A percentile compares a stretch with the other conserved stretches of the same genome.
Conservation (phyloP, 169 alveolate genomes). For the Plasmodium relictum region DNA sequence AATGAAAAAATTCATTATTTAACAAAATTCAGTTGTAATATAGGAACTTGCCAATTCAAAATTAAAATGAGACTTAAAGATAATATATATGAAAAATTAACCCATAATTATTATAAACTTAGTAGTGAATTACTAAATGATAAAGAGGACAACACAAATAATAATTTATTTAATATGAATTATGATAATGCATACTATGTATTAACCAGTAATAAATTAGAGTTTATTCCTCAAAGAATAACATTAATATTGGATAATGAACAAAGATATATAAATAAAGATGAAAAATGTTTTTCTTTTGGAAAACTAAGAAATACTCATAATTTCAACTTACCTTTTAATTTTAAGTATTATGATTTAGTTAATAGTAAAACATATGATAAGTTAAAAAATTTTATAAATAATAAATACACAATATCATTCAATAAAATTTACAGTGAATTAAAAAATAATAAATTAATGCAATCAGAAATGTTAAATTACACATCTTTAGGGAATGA, state of each 20-base stretch:
- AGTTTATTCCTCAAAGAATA: conserved; percentile 44
- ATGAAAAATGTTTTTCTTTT: conserved; percentile 59
- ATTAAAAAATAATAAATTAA: conserved; percentile 41
- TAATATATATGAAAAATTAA: conserved; percentile 36
- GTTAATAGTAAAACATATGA: conserved; percentile 65
- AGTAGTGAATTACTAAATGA: neutral
- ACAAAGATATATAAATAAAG: conserved; percentile 49
- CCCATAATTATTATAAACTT: conserved; percentile 42
- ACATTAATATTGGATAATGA: conserved; percentile 70
- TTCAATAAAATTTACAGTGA: conserved; percentile 31
- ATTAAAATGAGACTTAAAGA: conserved; percentile 73
- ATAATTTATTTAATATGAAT: conserved; percentile 56
- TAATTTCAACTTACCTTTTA: conserved; percentile 41
- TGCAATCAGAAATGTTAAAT: conserved; percentile 43
- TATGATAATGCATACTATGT: conserved; percentile 72
- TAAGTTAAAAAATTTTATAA: conserved; percentile 37
- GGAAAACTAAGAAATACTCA: conserved; percentile 55
- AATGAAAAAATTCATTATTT: conserved; percentile 71
- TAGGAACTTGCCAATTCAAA: conserved; percentile 66
- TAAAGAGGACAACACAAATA: conserved; percentile 1
- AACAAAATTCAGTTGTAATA: conserved; percentile 68
- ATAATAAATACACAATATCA: conserved; percentile 44
- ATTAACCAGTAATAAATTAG: conserved; percentile 27
- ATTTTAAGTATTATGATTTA: conserved; percentile 64
- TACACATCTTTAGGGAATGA: conserved; percentile 24